These are phyloP conservation scores for Rhododendron ovatum DNA, from an alignment of 148 eudicot species.

Conservation along the genomic window DNA sequence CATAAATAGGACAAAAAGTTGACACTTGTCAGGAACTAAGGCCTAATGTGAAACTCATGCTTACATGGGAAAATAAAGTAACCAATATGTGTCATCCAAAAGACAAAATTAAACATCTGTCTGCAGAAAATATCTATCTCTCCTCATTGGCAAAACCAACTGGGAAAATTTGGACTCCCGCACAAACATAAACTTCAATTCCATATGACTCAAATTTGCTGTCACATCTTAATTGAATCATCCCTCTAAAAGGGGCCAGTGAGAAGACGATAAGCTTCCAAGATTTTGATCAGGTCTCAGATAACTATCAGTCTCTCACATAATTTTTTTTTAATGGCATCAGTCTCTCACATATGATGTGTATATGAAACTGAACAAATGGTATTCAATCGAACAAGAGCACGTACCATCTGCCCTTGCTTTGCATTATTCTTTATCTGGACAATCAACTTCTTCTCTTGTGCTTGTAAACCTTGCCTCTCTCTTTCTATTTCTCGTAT, in stretches of 20 bases:
- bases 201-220: neutral
- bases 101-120: neutral
- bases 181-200: neutral
- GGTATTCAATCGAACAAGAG: neutral
- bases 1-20: neutral
- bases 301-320: neutral
- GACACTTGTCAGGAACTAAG: neutral
- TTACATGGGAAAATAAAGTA: neutral
- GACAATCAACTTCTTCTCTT: constrained; percentile 86
- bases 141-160: neutral
- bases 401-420: constrained; percentile 97
- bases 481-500: constrained; percentile 96
- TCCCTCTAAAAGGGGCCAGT: neutral
- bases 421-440: constrained; percentile 98
- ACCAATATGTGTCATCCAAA: neutral
- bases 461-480: constrained; percentile 91
- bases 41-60: neutral
- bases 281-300: neutral
- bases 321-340: neutral
- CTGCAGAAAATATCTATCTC: neutral
- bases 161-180: neutral
- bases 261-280: neutral
- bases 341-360: neutral
- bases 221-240: neutral
- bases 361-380: neutral